phyloP scores from a whole-genome alignment of 2,329 filamentous ascomycete species.

The Epichloe baconii region DNA sequence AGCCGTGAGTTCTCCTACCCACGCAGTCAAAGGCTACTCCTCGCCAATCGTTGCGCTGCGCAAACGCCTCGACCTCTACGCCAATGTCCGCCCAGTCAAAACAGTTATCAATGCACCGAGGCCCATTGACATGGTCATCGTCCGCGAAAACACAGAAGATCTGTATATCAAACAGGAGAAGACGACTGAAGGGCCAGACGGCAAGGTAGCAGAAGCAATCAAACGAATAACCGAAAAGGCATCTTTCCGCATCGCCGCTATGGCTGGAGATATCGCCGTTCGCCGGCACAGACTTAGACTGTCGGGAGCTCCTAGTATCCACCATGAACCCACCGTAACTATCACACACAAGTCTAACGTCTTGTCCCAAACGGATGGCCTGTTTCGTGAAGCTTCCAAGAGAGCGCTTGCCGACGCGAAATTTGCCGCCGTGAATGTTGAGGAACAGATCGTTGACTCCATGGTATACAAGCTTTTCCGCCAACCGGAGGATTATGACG shows the following conservation, averaged over 20 bases:
- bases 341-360: slow-evolving; percentile 99
- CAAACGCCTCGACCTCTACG: slow-evolving; percentile 89
- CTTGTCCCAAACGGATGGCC: slow-evolving; percentile 85
- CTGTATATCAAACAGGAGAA: slow-evolving; percentile 95
- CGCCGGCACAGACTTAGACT: slow-evolving; percentile 71
- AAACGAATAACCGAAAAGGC: slow-evolving; percentile 90
- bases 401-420: slow-evolving; percentile 52
- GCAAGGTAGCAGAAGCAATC: slow-evolving; percentile 89
- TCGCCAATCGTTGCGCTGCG: slow-evolving; percentile 93
- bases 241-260: slow-evolving; percentile 72
- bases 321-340: slow-evolving; percentile 65
- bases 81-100: slow-evolving; percentile 95
- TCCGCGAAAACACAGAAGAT: slow-evolving; percentile 97
- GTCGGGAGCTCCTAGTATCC: slow-evolving; percentile 42
- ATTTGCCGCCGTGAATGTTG: slow-evolving; percentile 55
- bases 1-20: slow-evolving; percentile 84
- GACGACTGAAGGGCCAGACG: slow-evolving; percentile 60
- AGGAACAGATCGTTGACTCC: slow-evolving; percentile 97
- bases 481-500: slow-evolving; percentile 88
- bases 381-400: slow-evolving; percentile 75
- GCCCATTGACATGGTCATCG: slow-evolving; percentile 92
- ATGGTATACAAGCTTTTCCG: slow-evolving; percentile 99
- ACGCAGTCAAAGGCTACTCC: slow-evolving; percentile 86
- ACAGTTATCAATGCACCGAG: slow-evolving; percentile 50
- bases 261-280: slow-evolving; percentile 89